Base-by-base conservation (phyloP, 2,329 filamentous ascomycete species). In the Calonectria fujianensis region DNA sequence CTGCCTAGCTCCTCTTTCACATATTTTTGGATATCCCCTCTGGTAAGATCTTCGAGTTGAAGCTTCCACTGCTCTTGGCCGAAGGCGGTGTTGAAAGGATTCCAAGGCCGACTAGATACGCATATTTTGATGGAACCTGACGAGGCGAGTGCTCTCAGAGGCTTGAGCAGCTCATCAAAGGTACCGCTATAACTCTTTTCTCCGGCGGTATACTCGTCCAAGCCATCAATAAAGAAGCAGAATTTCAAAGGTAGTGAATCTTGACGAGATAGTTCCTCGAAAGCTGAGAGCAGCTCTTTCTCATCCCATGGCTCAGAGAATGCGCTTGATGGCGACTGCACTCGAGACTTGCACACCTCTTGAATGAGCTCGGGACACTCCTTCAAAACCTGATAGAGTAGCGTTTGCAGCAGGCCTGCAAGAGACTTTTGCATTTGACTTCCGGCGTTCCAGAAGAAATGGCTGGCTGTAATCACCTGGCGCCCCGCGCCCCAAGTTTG, bases 181-280 rank as follows among this genome's bases (percentile, higher is more conserved):
- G 61, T 64, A 20, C 37, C 20, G 11, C 1, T 20, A 4, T 64
- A 52, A 13, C 27, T n/a, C 50, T 52, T 52, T 16, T 31, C 27
- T 14, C 50, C 37, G 1, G 37, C 61, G 13, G 20, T 27, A 31
- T 45, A 64, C 61, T 64, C 61, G 20, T 64, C 61, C 5, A 64
- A 24, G 11, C 61, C 61, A 45, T 64, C 61, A 20, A 64, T 64
- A 45, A 64, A 64, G 39, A 64, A 64, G 39, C 61, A 64, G n/a
- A 64, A 64, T n/a, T 45, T 64, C 1, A 45, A 10, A 27, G 61
- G 39, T 10, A 59, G 20, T 27, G 61, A 64, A 9, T 16, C 16
- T 6, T 64, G 37, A 8, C 8, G n/a, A 29, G 20, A 27, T 10
- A 64, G 39, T 29, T 52, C 37, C 3, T 64, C 45, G 27, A 45